Percentiles rank a stretch among this genome's conserved stretches.
Evolutionary conservation across 106 monocot genomes (phyloP).

Genomic region (Ottelia alismoides): DNA sequence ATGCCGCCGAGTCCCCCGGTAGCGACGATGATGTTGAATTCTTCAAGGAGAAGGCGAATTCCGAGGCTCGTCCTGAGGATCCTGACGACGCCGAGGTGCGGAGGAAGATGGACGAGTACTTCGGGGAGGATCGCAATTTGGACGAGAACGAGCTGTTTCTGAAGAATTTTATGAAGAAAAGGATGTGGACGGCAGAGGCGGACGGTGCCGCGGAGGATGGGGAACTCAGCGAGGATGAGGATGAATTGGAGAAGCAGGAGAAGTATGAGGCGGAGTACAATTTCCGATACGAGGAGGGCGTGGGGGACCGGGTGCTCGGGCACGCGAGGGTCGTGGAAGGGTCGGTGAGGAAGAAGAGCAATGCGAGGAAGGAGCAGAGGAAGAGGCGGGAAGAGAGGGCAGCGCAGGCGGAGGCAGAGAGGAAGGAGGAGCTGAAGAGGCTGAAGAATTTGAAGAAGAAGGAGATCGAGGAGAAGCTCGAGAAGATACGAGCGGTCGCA

Average conservation of each 20-base stretch:
- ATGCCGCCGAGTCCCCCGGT: constrained; percentile 16
- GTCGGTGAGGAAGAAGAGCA: constrained; percentile 86
- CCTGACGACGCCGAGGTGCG: constrained; percentile 22
- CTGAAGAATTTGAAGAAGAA: constrained; percentile 98
- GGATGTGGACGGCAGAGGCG: constrained; percentile 39
- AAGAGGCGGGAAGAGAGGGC: constrained; percentile 93
- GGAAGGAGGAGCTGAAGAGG: constrained; percentile 85
- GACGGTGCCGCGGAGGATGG: constrained; percentile 18
- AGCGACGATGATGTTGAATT: constrained; percentile 39
- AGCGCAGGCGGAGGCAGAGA: constrained; percentile 60
- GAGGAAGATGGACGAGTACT: constrained; percentile 46
- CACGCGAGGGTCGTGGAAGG: constrained; percentile 65
- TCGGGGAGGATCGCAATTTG: constrained; percentile 49
- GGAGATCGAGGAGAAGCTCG: constrained; percentile 90
- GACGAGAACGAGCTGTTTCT: constrained; percentile 57
- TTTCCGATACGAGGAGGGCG: constrained; percentile 79
- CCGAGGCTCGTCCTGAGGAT: constrained; percentile 14
- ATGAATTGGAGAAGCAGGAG: constrained; percentile 77
- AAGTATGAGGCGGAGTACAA: constrained; percentile 70
- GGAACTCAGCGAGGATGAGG: constrained; percentile 71
- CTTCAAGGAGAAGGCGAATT: constrained; percentile 28
- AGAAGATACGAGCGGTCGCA: constrained; percentile 47
- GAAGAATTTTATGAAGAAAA: constrained; percentile 58
- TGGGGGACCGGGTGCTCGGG: constrained; percentile 54
- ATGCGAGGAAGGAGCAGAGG: constrained; percentile 67